Percentiles rank a stretch among this genome's conserved stretches.
phyloP scores from a whole-genome alignment of 1,139 yeast species.

The Saccharomyces hybrid region DNA sequence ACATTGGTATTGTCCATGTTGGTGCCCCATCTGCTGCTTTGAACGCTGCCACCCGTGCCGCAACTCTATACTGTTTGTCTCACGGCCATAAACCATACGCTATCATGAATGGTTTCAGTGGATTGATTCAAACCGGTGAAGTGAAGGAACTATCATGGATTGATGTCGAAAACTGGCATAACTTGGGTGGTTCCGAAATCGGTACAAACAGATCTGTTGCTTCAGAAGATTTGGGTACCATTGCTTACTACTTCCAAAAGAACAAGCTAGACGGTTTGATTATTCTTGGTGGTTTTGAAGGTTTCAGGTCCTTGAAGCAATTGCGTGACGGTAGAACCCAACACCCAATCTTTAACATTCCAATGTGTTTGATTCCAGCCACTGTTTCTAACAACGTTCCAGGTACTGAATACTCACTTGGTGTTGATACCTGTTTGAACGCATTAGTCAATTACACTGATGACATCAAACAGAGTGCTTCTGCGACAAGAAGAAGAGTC shows the following conservation, averaged over 20 bases:
- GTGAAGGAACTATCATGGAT: conserved; percentile 57
- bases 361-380: conserved; percentile 75
- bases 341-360: conserved; percentile 68
- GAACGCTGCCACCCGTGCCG: conserved; percentile 70
- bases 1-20: conserved; percentile 65
- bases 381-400: conserved; percentile 81
- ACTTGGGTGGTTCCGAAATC: conserved; percentile 71
- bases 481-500: conserved; percentile 69
- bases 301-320: conserved; percentile 61
- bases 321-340: conserved; percentile 53
- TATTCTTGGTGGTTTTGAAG: conserved; percentile 76
- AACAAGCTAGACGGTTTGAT: conserved; percentile 66
- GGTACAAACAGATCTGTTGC: conserved; percentile 77
- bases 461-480: conserved; percentile 70
- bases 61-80: conserved; percentile 66
- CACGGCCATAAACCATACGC: conserved; percentile 70
- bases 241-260: conserved; percentile 71
- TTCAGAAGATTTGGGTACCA: conserved; percentile 59
- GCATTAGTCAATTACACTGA: conserved; percentile 71
- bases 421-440: conserved; percentile 73
- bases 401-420: conserved; percentile 74
- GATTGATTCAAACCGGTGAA: conserved; percentile 68
- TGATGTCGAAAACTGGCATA: conserved; percentile 68
- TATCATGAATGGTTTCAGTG: conserved; percentile 69
- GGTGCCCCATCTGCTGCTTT: conserved; percentile 84